Evolutionary conservation across 345 rosid genomes (phyloP).

Genomic region (Populus nigra): DNA sequence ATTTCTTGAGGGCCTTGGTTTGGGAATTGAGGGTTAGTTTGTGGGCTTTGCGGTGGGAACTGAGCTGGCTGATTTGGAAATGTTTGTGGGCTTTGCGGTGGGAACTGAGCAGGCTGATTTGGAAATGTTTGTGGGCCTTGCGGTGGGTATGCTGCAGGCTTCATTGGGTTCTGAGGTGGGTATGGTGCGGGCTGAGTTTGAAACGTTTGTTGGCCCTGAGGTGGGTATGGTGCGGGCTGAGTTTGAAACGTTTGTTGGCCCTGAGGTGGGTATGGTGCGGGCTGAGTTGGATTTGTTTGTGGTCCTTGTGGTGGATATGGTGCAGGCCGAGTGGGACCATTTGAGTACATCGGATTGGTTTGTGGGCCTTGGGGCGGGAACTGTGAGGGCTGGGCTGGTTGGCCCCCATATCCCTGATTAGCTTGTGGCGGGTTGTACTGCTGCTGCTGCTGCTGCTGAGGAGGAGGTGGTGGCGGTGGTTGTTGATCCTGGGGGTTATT

Average conservation of each 20-base stretch:
- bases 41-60: not conserved
- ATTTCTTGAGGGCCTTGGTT: not conserved
- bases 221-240: not conserved
- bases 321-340: not conserved
- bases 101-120: not conserved
- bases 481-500: not conserved
- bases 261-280: not conserved
- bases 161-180: not conserved
- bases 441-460: not conserved
- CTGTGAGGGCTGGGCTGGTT: not conserved
- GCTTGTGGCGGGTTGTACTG: not conserved
- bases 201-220: not conserved
- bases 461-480: not conserved
- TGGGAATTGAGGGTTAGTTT: no score
- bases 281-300: not conserved
- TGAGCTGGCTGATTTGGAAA: slow-evolving; percentile 2
- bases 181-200: not conserved
- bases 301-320: slow-evolving; percentile 6
- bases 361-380: not conserved
- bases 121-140: not conserved
- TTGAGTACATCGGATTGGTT: not conserved
- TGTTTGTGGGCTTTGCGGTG: not conserved
- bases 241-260: not conserved
- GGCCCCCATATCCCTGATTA: not conserved
- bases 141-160: not conserved